Conservation (phyloP, 192 early-diverging fungal genomes). For the Geranomyces michiganensis region DNA sequence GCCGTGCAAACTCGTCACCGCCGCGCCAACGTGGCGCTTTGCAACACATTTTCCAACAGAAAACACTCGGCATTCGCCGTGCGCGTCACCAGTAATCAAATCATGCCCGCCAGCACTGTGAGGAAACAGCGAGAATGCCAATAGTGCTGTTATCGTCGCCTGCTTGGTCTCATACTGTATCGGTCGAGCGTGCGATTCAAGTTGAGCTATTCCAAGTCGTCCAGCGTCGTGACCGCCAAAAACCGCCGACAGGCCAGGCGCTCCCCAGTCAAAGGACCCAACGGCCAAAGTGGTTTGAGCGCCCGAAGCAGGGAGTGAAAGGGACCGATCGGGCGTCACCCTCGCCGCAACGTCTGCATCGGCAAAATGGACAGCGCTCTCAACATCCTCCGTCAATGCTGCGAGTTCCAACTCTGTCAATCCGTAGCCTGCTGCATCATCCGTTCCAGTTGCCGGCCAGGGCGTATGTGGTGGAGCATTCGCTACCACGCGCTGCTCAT, state of each 20-base stretch:
- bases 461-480: background rate
- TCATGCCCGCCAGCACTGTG: slow-evolving; percentile 4
- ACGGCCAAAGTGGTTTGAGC: background rate
- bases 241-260: background rate
- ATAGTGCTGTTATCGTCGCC: background rate
- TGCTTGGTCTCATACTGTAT: background rate
- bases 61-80: slow-evolving; percentile 1
- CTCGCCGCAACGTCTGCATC: background rate
- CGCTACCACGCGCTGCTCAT: background rate
- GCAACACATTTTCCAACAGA: background rate
- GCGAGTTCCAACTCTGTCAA: background rate
- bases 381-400: background rate
- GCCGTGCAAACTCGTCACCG: background rate
- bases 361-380: background rate
- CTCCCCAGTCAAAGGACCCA: background rate
- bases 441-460: background rate
- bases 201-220: background rate
- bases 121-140: slow-evolving; percentile 11
- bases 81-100: slow-evolving; percentile 4
- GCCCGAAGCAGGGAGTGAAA: background rate
- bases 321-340: background rate
- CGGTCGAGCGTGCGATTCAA: background rate
- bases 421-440: background rate
- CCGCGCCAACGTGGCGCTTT: slow-evolving; percentile 1
- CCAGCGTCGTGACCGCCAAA: slow-evolving; percentile 8